These are phyloP conservation scores for Lachancea lanzarotensis DNA, from an alignment of 805 yeast genomes.

Conservation along the genomic window DNA sequence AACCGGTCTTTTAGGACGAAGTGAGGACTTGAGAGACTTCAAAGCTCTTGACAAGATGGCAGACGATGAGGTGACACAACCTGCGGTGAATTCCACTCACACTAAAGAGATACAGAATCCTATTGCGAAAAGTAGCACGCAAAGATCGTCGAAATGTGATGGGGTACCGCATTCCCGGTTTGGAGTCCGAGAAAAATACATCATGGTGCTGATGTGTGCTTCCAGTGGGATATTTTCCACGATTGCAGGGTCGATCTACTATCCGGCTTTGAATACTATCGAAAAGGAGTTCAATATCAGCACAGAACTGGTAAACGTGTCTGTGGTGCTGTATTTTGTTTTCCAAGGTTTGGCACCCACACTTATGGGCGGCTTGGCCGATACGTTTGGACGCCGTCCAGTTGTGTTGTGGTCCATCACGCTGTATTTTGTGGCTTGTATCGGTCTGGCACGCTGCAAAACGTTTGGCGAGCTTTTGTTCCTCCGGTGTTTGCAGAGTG, in stretches of 20 bases:
- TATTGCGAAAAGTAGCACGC: not conserved
- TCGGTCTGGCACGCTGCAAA: constrained; percentile 57
- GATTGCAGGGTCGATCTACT: constrained; percentile 68
- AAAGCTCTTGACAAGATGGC: not conserved
- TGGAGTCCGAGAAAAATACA: constrained; percentile 34
- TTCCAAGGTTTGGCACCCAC: constrained; percentile 76
- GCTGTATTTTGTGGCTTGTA: constrained; percentile 52
- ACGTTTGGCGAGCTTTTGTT: constrained; percentile 57
- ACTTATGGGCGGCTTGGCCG: constrained; percentile 62
- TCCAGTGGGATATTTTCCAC: constrained; percentile 60
- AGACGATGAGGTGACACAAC: not conserved
- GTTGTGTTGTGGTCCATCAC: constrained; percentile 48
- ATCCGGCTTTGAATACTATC: constrained; percentile 64
- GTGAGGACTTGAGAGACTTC: not conserved
- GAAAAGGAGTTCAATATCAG: constrained; percentile 48
- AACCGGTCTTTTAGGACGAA: not conserved
- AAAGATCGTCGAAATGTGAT: constrained; percentile 1
- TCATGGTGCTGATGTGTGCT: constrained; percentile 38
- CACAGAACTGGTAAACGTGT: constrained; percentile 54
- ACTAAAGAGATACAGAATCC: not conserved
- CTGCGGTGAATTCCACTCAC: not conserved
- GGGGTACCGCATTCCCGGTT: constrained; percentile 41
- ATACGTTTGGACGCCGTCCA: constrained; percentile 66
- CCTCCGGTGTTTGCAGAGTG: constrained; percentile 69
- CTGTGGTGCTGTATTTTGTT: constrained; percentile 70